Conservation (phyloP, 495 filamentous ascomycete genomes). For the Penicillium waksmanii region DNA sequence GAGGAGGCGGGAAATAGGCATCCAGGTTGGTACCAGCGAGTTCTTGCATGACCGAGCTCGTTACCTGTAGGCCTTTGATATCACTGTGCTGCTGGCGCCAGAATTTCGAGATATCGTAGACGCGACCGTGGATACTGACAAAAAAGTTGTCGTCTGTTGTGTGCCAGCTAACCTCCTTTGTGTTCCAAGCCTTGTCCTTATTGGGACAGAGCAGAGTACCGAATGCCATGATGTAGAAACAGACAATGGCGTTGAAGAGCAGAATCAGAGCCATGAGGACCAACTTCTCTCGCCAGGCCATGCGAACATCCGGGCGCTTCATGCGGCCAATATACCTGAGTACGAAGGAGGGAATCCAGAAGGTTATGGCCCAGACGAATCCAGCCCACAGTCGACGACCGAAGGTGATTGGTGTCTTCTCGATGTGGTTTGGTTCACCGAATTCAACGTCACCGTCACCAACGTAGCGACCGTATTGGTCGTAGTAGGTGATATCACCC, state of each 20-base stretch:
- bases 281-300: conserved; percentile 97
- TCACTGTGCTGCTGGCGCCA: conserved; percentile 84
- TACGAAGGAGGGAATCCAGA: conserved; percentile 90
- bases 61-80: conserved; percentile 53
- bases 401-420: conserved; percentile 63
- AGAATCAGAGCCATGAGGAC: conserved; percentile 80
- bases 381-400: conserved; percentile 76
- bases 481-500: conserved; percentile 66
- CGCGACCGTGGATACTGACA: conserved; percentile 84
- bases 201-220: conserved; percentile 86
- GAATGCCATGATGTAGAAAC: conserved; percentile 93
- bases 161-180: conserved; percentile 71
- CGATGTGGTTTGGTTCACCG: conserved; percentile 74
- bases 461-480: conserved; percentile 57
- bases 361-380: conserved; percentile 84
- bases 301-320: conserved; percentile 94
- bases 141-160: conserved; percentile 76
- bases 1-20: conserved; percentile 80
- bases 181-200: conserved; percentile 86
- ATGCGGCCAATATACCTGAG: conserved; percentile 86
- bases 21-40: conserved; percentile 80
- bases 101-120: conserved; percentile 92
- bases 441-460: conserved; percentile 74
- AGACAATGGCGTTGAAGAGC: conserved; percentile 77
- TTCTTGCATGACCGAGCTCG: conserved; percentile 67